Evolutionary conservation across 169 alveolate genomes (phyloP).

Genomic region (Miamiensis avidus): DNA sequence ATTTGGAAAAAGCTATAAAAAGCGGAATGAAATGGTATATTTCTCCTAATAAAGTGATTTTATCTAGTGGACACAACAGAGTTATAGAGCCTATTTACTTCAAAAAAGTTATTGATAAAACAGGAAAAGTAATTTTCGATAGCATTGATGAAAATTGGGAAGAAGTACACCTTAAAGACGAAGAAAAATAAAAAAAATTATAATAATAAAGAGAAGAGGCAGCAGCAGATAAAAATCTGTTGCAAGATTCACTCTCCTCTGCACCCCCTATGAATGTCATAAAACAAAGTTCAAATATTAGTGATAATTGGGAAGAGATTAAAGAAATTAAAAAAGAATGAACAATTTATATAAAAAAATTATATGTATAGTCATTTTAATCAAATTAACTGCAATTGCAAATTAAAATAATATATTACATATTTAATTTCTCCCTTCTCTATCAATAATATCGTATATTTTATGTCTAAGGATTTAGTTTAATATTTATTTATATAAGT

Average conservation of each 20-base stretch:
- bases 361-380: too few species aligned
- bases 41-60: constrained; percentile 76
- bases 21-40: constrained; percentile 74
- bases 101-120: constrained; percentile 55
- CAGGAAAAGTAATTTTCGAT: constrained; percentile 1
- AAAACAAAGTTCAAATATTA: too few species aligned
- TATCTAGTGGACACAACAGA: constrained; percentile 77
- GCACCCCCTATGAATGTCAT: neutral
- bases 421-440: too few species aligned
- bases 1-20: constrained; percentile 66
- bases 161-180: too few species aligned
- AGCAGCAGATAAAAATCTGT: neutral
- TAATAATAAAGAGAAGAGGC: neutral
- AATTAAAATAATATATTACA: too few species aligned
- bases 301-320: neutral
- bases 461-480: too few species aligned
- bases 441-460: too few species aligned
- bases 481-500: too few species aligned
- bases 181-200: neutral
- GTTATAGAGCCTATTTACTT: constrained; percentile 70
- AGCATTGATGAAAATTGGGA: neutral
- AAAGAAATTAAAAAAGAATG: neutral
- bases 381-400: too few species aligned
- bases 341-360: too few species aligned
- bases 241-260: neutral